Evolutionary conservation across 2,329 filamentous ascomycete genomes (phyloP).

Genomic region (Plenodomus lindquistii): DNA sequence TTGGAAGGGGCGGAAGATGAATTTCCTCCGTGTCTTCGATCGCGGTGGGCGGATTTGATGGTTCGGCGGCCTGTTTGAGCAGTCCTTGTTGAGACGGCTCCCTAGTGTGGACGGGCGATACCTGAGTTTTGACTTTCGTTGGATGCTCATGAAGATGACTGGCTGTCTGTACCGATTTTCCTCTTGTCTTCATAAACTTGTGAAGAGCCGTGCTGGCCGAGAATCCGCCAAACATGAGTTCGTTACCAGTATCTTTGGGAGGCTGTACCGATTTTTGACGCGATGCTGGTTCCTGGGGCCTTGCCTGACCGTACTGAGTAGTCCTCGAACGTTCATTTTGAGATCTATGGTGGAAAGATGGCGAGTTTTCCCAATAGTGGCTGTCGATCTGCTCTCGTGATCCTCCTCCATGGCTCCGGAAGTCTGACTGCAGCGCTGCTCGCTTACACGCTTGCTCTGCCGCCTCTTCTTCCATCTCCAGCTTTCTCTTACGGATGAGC

Average conservation of each 20-base stretch:
- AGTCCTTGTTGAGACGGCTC: neutral
- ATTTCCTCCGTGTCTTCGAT: neutral
- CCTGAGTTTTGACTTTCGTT: neutral
- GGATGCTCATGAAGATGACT: neutral
- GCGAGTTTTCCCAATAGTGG: neutral
- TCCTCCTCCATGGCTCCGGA: neutral
- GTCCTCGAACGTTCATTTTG: neutral
- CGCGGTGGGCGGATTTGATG: neutral
- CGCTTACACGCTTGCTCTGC: constrained; percentile 2
- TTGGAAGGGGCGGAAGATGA: constrained; percentile 32
- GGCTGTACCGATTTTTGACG: neutral
- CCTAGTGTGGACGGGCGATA: neutral
- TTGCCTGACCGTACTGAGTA: neutral
- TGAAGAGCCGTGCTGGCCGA: constrained; percentile 51
- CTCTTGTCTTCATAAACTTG: constrained; percentile 57
- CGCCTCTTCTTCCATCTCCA: constrained; percentile 23
- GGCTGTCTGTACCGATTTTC: constrained; percentile 22
- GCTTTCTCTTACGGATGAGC: constrained; percentile 46
- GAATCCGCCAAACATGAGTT: constrained; percentile 45
- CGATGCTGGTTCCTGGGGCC: neutral
- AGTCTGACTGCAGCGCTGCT: neutral
- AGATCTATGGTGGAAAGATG: neutral
- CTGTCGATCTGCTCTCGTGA: neutral
- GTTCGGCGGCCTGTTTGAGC: neutral
- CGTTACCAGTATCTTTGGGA: constrained; percentile 8